phyloP scores from a whole-genome alignment of 345 rosid genomes.

The Combretum micranthum region DNA sequence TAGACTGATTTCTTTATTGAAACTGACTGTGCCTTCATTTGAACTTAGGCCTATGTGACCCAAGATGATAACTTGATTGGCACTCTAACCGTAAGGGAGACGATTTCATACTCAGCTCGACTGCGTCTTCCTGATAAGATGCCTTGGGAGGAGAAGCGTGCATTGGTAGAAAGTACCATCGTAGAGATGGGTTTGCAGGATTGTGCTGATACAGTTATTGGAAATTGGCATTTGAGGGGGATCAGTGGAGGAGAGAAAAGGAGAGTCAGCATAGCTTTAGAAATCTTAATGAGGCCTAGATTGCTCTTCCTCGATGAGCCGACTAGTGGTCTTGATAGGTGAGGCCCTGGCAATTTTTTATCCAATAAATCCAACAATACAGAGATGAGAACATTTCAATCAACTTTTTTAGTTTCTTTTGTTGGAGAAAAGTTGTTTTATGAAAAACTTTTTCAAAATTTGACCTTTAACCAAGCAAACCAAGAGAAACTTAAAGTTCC shows the following conservation, averaged over 20 bases:
- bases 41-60: slow-evolving; percentile 76
- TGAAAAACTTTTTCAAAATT: too few relatives aligned
- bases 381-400: too few relatives aligned
- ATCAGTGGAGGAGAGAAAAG: slow-evolving; percentile 93
- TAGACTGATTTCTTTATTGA: too few relatives aligned
- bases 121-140: slow-evolving; percentile 89
- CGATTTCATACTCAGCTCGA: slow-evolving; percentile 74
- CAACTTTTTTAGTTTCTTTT: too few relatives aligned
- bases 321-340: slow-evolving; percentile 97
- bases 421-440: too few relatives aligned
- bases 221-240: slow-evolving; percentile 95
- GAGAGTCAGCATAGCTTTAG: slow-evolving; percentile 90
- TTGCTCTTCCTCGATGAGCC: slow-evolving; percentile 95
- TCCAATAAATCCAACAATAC: too few relatives aligned
- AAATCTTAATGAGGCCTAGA: slow-evolving; percentile 90
- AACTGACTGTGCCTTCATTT: not conserved
- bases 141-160: slow-evolving; percentile 71
- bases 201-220: slow-evolving; percentile 89
- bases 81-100: slow-evolving; percentile 88
- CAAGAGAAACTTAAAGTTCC: too few relatives aligned
- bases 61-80: slow-evolving; percentile 98
- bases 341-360: not conserved
- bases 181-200: slow-evolving; percentile 95
- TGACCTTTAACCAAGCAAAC: too few relatives aligned
- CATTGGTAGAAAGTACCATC: slow-evolving; percentile 76